Percentiles rank a stretch among this genome's conserved stretches.
phyloP scores from a whole-genome alignment of 1,284 basidiomycete species.

The Gomphus sp. region DNA sequence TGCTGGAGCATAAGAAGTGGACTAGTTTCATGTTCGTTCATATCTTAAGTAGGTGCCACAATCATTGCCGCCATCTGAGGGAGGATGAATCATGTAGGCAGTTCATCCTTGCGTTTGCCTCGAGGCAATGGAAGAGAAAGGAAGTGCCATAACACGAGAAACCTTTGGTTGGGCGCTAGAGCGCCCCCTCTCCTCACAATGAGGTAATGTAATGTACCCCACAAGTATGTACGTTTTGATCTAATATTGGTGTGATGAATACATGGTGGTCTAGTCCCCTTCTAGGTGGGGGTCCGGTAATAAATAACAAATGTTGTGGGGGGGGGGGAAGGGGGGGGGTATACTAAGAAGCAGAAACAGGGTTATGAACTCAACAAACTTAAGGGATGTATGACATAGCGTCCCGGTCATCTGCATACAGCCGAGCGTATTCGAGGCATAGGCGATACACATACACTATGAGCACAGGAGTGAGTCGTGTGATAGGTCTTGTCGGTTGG shows the following conservation, averaged over 20 bases:
- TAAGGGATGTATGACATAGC: slow-evolving; percentile 33
- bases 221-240: background rate
- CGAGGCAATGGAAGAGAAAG: slow-evolving; percentile 3
- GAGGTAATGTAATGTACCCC: background rate
- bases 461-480: slow-evolving; percentile 9
- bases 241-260: background rate
- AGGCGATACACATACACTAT: slow-evolving; percentile 81
- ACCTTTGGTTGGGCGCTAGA: background rate
- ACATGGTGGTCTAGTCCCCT: background rate
- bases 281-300: background rate
- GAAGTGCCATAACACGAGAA: background rate
- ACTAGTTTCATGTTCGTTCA: background rate
- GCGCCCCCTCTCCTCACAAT: background rate
- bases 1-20: background rate
- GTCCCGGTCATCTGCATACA: slow-evolving; percentile 78
- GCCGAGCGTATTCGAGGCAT: slow-evolving; percentile 80
- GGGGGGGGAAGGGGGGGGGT: too few relatives aligned
- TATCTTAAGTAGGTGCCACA: background rate
- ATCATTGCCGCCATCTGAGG: background rate
- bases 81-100: background rate
- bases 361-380: background rate
- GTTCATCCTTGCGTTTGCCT: background rate
- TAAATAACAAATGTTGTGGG: background rate
- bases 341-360: background rate
- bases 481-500: slow-evolving; percentile 10